A percentile compares a stretch with the other conserved stretches of the same genome.
These are phyloP conservation scores for Pueraria montana DNA, from an alignment of 306 rosid species.

Conservation along the genomic window DNA sequence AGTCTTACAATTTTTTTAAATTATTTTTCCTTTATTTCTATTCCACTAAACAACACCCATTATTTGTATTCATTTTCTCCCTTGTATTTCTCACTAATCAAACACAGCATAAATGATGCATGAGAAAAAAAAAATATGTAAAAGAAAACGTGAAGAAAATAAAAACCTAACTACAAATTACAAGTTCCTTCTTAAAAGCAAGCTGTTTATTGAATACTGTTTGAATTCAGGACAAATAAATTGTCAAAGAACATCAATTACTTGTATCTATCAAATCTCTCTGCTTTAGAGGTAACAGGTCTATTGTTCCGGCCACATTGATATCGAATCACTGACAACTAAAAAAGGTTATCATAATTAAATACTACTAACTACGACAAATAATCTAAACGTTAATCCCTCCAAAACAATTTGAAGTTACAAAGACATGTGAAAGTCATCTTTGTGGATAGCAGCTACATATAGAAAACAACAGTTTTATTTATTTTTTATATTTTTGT, in stretches of 20 bases:
- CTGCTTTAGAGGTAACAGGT: slow-evolving; percentile 15
- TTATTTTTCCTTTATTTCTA: too few relatives aligned
- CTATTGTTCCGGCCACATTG: neutral
- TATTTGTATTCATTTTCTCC: too few relatives aligned
- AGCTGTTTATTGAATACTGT: neutral
- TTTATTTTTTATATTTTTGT: neutral
- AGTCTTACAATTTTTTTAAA: too few relatives aligned
- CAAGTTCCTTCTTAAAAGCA: neutral
- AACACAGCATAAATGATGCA: too few relatives aligned
- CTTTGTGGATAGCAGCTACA: neutral
- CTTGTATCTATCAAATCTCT: neutral
- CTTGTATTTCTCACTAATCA: too few relatives aligned
- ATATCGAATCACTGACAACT: neutral
- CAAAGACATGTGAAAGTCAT: neutral
- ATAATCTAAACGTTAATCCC: neutral
- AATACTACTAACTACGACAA: neutral
- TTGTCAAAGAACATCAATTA: neutral
- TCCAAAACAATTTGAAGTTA: neutral
- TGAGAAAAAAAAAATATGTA: too few relatives aligned
- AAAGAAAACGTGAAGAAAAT: neutral
- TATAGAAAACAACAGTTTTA: neutral
- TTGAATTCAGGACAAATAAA: neutral
- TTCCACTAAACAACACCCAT: too few relatives aligned
- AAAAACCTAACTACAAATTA: neutral
- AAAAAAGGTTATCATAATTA: neutral